Evolutionary conservation across 75 land plant genomes (phyloP).

Genomic region (Larix kaempferi): DNA sequence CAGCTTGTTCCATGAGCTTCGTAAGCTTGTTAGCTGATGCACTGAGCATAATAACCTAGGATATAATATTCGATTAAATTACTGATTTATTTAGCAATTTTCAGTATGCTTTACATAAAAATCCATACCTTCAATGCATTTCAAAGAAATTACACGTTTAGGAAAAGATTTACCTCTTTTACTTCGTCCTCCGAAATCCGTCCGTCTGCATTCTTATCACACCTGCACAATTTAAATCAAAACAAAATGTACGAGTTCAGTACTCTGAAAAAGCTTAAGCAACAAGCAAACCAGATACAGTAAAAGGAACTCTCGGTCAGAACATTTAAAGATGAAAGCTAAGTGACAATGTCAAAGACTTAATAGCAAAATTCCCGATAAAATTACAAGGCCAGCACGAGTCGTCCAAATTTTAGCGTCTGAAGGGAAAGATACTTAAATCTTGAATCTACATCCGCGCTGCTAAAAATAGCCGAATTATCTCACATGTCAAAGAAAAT

Average conservation of each 20-base stretch:
- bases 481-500: conserved; percentile 33
- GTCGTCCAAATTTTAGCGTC: too few species aligned
- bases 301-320: background rate
- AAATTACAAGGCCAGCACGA: too few species aligned
- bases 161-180: conserved; percentile 15
- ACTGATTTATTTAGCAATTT: background rate
- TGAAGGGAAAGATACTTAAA: too few species aligned
- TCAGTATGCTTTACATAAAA: background rate
- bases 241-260: background rate
- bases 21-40: conserved; percentile 35
- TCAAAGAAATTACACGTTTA: background rate
- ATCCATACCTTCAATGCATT: background rate
- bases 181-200: conserved; percentile 27
- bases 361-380: too few species aligned
- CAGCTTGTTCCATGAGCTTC: conserved; percentile 24
- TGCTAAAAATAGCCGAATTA: too few species aligned
- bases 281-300: background rate
- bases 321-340: background rate
- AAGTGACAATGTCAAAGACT: too few species aligned
- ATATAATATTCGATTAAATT: background rate
- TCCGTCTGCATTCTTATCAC: conserved; percentile 32
- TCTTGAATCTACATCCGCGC: too few species aligned
- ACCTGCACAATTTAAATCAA: conserved; percentile 11
- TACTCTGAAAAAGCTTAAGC: too few species aligned
- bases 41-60: conserved; percentile 25